phyloP scores from a whole-genome alignment of 1,284 basidiomycete genomes.

The Boletellus sp. region DNA sequence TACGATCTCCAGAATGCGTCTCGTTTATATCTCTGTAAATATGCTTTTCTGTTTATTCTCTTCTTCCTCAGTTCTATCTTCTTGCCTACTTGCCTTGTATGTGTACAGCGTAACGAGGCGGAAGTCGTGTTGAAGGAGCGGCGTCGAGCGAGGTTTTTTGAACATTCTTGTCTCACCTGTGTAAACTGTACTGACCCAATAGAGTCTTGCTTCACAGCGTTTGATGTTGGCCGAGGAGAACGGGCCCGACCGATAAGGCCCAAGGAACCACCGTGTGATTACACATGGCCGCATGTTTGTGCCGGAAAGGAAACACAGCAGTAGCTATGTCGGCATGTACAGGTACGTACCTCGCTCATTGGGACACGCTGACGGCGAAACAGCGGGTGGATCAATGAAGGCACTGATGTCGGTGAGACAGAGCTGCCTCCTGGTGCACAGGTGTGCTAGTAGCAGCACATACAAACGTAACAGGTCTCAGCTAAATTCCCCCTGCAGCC shows the following conservation, averaged over 20 bases:
- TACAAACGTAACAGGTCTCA: constrained; percentile 13
- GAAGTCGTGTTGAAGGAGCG: constrained; percentile 11
- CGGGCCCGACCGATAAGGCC: too few relatives aligned
- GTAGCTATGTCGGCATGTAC: too few relatives aligned
- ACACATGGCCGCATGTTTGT: too few relatives aligned
- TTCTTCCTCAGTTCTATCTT: constrained; percentile 3
- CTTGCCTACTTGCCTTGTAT: constrained; percentile 26
- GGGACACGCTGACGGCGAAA: too few relatives aligned
- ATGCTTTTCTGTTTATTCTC: background rate
- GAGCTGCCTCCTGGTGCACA: too few relatives aligned
- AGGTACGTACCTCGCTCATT: too few relatives aligned
- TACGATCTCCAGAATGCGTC: background rate
- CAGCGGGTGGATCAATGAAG: too few relatives aligned
- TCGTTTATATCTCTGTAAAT: constrained; percentile 7
- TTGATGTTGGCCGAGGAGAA: background rate
- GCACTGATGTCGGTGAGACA: too few relatives aligned
- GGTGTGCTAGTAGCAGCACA: background rate
- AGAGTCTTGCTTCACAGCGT: constrained; percentile 13
- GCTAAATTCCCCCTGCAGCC: constrained; percentile 1
- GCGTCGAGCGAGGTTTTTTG: constrained; percentile 11
- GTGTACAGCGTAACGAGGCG: constrained; percentile 18
- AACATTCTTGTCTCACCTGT: constrained; percentile 23
- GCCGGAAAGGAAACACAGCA: too few relatives aligned
- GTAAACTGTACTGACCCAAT: constrained; percentile 32
- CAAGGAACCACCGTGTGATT: too few relatives aligned